Percentiles rank a stretch among this genome's conserved stretches.
These are phyloP conservation scores for Debaryomycetaceae sp. DNA, from an alignment of 1,139 yeast genomes.

Conservation along the genomic window DNA sequence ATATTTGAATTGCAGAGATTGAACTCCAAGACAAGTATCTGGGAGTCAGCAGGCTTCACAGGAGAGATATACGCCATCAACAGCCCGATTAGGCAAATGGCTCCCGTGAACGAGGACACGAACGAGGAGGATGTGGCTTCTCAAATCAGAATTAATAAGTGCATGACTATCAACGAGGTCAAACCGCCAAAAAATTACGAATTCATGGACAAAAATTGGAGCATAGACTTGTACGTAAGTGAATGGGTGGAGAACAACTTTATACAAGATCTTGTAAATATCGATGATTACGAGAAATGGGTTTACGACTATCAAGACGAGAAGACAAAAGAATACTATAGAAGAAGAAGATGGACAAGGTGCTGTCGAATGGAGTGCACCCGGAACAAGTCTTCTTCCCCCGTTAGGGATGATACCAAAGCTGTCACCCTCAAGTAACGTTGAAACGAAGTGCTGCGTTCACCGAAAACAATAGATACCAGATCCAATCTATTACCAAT, in stretches of 20 bases:
- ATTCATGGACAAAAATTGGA: slow-evolving; percentile 49
- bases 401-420: background rate
- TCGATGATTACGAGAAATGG: slow-evolving; percentile 75
- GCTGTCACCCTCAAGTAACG: background rate
- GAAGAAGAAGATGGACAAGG: slow-evolving; percentile 57
- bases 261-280: slow-evolving; percentile 49
- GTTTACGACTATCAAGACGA: slow-evolving; percentile 53
- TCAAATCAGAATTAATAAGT: slow-evolving; percentile 10
- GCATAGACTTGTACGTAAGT: slow-evolving; percentile 53
- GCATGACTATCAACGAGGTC: slow-evolving; percentile 28
- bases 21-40: slow-evolving; percentile 46
- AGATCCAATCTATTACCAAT: background rate
- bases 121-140: slow-evolving; percentile 9
- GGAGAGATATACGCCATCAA: slow-evolving; percentile 50
- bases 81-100: slow-evolving; percentile 20
- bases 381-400: background rate
- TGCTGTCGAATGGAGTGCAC: slow-evolving; percentile 16
- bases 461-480: background rate
- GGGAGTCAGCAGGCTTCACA: slow-evolving; percentile 60
- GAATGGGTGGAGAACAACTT: slow-evolving; percentile 54
- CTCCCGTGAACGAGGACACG: slow-evolving; percentile 12
- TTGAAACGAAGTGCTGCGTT: background rate
- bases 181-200: slow-evolving; percentile 59
- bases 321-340: slow-evolving; percentile 19
- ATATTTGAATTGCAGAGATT: slow-evolving; percentile 69